Evolutionary conservation across 176 grass and related monocot species (phyloP), one percentile per base, ranked within the genome.

Genomic region (Oryza nivara): DNA sequence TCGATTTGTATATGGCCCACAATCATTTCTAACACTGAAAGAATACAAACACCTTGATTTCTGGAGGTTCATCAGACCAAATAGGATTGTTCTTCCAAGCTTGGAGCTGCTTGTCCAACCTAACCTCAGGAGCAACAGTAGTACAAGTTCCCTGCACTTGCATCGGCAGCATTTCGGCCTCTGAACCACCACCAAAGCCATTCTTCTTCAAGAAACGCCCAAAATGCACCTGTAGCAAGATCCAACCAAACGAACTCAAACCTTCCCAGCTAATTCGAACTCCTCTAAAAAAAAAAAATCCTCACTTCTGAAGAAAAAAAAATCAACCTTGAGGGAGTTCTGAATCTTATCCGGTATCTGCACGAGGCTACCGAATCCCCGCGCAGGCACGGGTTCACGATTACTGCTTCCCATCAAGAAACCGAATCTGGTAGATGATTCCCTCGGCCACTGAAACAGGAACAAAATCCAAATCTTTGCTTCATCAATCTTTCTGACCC

Each of bases 61-160:
- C 77, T 73, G 89, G 88, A 6, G 83, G 77, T 52, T 83, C 56
- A 60, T 95, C 96, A 49, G 68, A 77, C 96, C 96, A 98, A 60
- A 19, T 88, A 83, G 93, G 78, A 79, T 95, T 87, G 32, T 86
- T 75, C 81, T 47, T 85, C 96, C 93, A 98, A 87, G 83, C 83
- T 79, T 92, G 87, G 22, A 98, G 85, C 65, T 95, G 91, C 87
- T 79, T 90, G 23, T 93, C 87, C 86, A 93, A 98, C 32, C 67
- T 73, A 80, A 86, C n/a, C 34, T 92, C 91, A 41, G 67, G 32
- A 36, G 74, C 41, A 13, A 68, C 68, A 87, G 63, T 34, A 74
- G 3, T 79, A 14, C 30, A 60, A n/a, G 79, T 69, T 36, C 32
- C 66, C 78, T 84, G 86, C 51, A 56, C 70, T 2, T 77, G 78